A percentile compares a stretch with the other conserved stretches of the same genome.
These are phyloP conservation scores for Geosmithia morbida DNA, from an alignment of 2,329 filamentous ascomycete genomes.

Conservation along the genomic window DNA sequence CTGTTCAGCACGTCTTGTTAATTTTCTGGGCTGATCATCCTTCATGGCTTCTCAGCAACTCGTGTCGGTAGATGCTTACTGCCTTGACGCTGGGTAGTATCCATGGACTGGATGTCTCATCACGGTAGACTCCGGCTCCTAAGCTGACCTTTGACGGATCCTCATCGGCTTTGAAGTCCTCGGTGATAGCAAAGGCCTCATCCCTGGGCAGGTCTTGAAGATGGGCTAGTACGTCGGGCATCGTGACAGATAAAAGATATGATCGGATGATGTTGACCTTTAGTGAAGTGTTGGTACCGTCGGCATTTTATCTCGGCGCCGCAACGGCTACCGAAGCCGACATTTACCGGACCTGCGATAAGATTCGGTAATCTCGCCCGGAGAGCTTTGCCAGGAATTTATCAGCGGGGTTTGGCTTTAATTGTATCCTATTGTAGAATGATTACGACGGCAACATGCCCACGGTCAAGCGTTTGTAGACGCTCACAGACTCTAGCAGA, in stretches of 20 bases:
- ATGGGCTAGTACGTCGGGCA: background rate
- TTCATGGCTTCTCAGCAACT: no score
- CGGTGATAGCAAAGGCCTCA: slow-evolving; percentile 2
- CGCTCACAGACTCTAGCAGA: slow-evolving; percentile 5
- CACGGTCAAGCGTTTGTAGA: slow-evolving; percentile 5
- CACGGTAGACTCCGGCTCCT: slow-evolving; percentile 61
- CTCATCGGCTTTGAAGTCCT: slow-evolving; percentile 6
- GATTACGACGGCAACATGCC: background rate
- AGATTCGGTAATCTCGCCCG: no score
- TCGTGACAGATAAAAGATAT: background rate
- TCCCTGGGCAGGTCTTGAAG: slow-evolving; percentile 1
- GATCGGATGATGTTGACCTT: no score
- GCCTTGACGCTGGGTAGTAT: slow-evolving; percentile 46
- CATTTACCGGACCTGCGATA: no score
- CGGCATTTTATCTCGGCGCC: no score
- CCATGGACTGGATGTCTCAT: slow-evolving; percentile 85
- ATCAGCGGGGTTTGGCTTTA: background rate
- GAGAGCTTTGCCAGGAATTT: no score
- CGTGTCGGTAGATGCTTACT: no score
- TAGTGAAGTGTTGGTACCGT: no score
- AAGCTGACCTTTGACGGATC: slow-evolving; percentile 20
- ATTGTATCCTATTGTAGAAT: background rate
- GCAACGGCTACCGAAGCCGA: no score
- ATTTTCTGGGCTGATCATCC: no score
- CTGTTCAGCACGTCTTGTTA: no score